phyloP scores from a whole-genome alignment of 1,284 basidiomycete species.

The Ustilago loliicola region DNA sequence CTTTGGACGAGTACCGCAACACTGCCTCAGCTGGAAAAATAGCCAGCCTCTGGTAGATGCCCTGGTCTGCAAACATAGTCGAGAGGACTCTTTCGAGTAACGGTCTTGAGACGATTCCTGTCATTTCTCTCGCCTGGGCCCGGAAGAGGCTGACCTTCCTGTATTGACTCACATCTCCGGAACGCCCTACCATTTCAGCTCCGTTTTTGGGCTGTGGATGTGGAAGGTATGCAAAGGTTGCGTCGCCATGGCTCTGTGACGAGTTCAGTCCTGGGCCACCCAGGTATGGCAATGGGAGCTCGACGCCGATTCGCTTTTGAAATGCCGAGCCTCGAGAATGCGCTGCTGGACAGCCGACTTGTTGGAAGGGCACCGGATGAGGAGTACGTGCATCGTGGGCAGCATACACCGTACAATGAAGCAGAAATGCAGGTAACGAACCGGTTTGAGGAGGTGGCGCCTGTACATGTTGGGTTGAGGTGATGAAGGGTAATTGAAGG shows the following conservation, averaged over 20 bases:
- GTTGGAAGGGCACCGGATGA: conserved; percentile 23
- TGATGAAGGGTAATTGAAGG: conserved; percentile 30
- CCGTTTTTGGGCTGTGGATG: conserved; percentile 35
- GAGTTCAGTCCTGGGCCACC: conserved; percentile 24
- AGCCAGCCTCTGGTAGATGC: conserved; percentile 19
- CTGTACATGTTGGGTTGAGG: conserved; percentile 14
- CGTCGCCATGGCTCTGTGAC: not conserved
- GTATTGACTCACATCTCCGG: conserved; percentile 22
- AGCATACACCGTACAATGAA: conserved; percentile 52
- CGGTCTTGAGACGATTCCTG: conserved; percentile 42
- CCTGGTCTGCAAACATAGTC: conserved; percentile 30
- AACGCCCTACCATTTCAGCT: conserved; percentile 28
- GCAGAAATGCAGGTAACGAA: conserved; percentile 29
- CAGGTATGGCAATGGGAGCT: conserved; percentile 40
- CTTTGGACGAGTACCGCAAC: conserved; percentile 26
- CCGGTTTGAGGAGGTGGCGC: conserved; percentile 16
- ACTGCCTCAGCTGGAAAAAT: conserved; percentile 42
- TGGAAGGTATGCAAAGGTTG: conserved; percentile 20
- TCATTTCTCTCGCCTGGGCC: conserved; percentile 40
- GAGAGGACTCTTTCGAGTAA: conserved; percentile 38
- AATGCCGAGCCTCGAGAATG: conserved; percentile 27
- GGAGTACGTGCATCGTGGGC: conserved; percentile 32
- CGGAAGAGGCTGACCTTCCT: conserved; percentile 40
- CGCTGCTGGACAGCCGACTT: conserved; percentile 37
- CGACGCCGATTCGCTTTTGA: conserved; percentile 40